Conservation (phyloP, 331 rosid genomes). For the Quercus lobata region DNA sequence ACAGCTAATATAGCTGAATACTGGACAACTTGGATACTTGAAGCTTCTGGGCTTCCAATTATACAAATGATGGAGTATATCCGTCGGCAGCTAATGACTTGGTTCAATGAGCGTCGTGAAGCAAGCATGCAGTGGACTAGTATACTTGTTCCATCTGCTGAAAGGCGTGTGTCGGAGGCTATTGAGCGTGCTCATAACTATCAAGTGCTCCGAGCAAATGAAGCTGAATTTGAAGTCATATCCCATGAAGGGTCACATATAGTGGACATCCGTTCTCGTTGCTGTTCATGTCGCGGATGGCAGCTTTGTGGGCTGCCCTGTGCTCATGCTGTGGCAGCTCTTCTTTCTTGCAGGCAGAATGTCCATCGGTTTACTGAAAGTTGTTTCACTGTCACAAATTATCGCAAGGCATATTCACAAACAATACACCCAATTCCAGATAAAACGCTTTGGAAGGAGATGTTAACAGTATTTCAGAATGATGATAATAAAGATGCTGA, state of each 20-base stretch:
- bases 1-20: constrained; percentile 40
- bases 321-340: constrained; percentile 55
- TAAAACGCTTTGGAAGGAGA: constrained; percentile 44
- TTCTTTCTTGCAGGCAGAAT: constrained; percentile 48
- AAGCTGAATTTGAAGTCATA: constrained; percentile 40
- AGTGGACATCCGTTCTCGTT: constrained; percentile 42
- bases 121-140: constrained; percentile 50
- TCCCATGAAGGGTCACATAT: constrained; percentile 19
- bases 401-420: constrained; percentile 53
- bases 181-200: constrained; percentile 24
- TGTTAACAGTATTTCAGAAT: neutral
- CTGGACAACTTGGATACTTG: constrained; percentile 31
- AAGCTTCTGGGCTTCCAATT: constrained; percentile 51
- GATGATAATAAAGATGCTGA: constrained; percentile 9
- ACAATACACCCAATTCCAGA: constrained; percentile 62
- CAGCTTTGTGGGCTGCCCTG: constrained; percentile 54
- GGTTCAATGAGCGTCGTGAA: constrained; percentile 56
- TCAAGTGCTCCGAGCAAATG: constrained; percentile 31
- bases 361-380: constrained; percentile 56
- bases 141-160: constrained; percentile 47
- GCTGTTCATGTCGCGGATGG: constrained; percentile 55
- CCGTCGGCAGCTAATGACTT: constrained; percentile 41
- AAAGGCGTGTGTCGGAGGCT: constrained; percentile 38
- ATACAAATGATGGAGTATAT: constrained; percentile 53
- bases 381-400: constrained; percentile 50